Conservation (phyloP, 2,329 filamentous ascomycete genomes). For the Hymenoscyphus fructigenus region DNA sequence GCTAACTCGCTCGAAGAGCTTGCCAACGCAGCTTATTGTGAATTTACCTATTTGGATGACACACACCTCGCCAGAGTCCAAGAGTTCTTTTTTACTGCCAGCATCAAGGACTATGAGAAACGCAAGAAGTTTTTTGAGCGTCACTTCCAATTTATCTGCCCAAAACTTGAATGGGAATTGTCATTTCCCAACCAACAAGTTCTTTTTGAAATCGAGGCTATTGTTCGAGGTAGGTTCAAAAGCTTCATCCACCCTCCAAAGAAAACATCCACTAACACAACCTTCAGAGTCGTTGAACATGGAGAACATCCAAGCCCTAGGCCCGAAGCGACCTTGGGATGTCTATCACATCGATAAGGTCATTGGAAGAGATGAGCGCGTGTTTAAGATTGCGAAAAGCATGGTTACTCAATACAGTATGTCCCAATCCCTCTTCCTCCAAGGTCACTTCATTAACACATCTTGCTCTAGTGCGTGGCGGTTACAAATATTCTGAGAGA, state of each 20-base stretch:
- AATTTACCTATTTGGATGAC: not conserved
- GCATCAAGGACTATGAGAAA: not conserved
- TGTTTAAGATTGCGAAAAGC: conserved; percentile 2
- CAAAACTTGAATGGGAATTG: not conserved
- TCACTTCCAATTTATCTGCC: not conserved
- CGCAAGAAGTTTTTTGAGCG: not conserved
- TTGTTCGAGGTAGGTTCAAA: not conserved
- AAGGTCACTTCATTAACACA: not conserved
- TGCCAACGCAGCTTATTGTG: not conserved
- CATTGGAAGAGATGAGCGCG: not conserved
- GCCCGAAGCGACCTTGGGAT: conserved; percentile 6
- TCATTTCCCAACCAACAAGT: not conserved
- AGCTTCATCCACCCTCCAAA: not conserved
- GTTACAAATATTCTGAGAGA: conserved; percentile 6
- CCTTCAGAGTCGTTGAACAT: not conserved
- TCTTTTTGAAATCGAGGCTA: not conserved
- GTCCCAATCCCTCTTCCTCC: not conserved
- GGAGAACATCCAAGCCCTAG: not conserved
- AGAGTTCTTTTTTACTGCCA: not conserved
- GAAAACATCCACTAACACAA: not conserved
- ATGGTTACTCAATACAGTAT: conserved; percentile 11
- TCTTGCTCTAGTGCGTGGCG: not conserved
- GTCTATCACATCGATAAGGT: not conserved
- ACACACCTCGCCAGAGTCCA: not conserved
- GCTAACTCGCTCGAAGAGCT: not conserved